Evolutionary conservation across 768 basidiomycete species (phyloP).

Genomic region (Saitozyma podzolica): DNA sequence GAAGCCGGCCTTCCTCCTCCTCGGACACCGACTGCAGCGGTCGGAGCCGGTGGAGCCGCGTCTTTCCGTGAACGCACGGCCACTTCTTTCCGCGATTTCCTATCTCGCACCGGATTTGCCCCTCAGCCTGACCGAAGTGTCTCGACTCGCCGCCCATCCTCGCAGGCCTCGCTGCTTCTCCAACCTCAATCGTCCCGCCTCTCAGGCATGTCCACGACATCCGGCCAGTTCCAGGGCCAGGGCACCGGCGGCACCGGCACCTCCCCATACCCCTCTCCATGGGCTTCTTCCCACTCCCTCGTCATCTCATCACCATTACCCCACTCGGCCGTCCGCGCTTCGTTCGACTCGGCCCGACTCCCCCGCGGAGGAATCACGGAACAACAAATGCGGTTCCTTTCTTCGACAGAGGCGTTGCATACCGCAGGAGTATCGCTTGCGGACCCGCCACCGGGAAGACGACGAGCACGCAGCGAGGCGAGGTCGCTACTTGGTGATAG

Average conservation of each 20-base stretch:
- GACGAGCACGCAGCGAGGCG: constrained; percentile 12
- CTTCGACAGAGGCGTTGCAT: constrained; percentile 23
- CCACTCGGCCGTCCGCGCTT: constrained; percentile 33
- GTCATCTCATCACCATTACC: constrained; percentile 39
- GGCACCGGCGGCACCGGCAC: background rate
- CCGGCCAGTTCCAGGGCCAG: background rate
- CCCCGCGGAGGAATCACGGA: constrained; percentile 36
- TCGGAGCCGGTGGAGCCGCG: too few relatives aligned
- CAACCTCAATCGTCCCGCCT: constrained; percentile 33
- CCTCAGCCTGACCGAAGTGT: background rate
- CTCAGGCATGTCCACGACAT: constrained; percentile 12
- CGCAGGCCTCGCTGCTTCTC: constrained; percentile 26
- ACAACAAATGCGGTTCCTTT: constrained; percentile 37
- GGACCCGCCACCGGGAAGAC: constrained; percentile 16
- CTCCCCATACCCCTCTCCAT: constrained; percentile 23
- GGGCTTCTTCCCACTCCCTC: constrained; percentile 32
- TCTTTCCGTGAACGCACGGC: constrained; percentile 25
- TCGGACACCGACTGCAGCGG: constrained; percentile 5
- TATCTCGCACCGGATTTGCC: constrained; percentile 23
- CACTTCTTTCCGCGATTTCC: constrained; percentile 32
- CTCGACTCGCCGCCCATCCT: constrained; percentile 6
- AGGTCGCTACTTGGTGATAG: background rate
- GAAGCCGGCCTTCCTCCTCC: constrained; percentile 15
- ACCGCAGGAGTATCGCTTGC: constrained; percentile 24
- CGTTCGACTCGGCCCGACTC: constrained; percentile 24